These are phyloP conservation scores for Termitomyces sp. DNA, from an alignment of 768 basidiomycete genomes.

Conservation along the genomic window DNA sequence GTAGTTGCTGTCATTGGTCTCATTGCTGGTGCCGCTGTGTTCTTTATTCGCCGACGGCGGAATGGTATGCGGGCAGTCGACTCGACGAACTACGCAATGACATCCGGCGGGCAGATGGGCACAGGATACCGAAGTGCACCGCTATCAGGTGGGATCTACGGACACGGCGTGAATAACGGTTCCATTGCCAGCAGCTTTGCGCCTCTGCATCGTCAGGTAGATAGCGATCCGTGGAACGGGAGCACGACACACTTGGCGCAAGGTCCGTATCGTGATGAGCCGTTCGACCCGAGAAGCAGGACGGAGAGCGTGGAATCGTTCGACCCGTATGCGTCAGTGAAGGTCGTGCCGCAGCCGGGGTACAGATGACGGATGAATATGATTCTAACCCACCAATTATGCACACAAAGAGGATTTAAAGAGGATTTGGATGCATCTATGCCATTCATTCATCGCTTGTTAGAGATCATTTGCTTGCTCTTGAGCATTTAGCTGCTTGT, in stretches of 20 bases:
- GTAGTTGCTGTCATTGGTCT: constrained; percentile 1
- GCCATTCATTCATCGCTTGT: neutral
- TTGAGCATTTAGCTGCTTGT: neutral
- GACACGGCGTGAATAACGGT: constrained; percentile 10
- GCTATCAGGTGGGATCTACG: constrained; percentile 22
- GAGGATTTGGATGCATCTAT: neutral
- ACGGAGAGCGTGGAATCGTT: constrained; percentile 19
- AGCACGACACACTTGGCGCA: constrained; percentile 40
- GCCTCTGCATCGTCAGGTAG: constrained; percentile 57
- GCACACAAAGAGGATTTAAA: neutral
- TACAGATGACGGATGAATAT: neutral
- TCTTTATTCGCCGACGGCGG: constrained; percentile 37
- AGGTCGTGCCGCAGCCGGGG: neutral
- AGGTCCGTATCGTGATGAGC: constrained; percentile 28
- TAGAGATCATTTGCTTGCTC: neutral
- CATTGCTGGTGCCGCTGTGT: neutral
- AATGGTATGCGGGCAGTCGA: neutral
- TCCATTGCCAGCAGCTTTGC: constrained; percentile 65
- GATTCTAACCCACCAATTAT: neutral
- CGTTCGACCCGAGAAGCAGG: constrained; percentile 1
- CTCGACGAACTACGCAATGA: constrained; percentile 11
- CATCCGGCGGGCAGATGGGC: constrained; percentile 21
- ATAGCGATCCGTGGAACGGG: constrained; percentile 51
- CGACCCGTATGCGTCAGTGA: constrained; percentile 29
- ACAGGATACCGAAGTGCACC: constrained; percentile 14